Evolutionary conservation across 225 moss, liverwort and hornwort genomes (phyloP).

Genomic region (Straminergon stramineum): DNA sequence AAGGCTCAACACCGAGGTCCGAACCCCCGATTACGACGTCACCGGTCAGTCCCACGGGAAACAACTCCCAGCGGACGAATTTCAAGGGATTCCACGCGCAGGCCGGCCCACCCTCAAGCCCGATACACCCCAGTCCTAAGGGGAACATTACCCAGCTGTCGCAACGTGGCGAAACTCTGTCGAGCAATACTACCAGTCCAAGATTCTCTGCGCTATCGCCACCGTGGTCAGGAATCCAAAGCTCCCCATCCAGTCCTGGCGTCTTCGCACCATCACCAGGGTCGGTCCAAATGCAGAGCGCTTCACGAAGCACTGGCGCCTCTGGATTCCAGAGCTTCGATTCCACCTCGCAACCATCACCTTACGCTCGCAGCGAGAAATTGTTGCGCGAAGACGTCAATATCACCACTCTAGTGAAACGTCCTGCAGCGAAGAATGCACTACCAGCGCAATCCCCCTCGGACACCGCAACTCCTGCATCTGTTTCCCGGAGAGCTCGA

Average conservation of each 20-base stretch:
- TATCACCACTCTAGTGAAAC: neutral
- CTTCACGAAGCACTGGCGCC: neutral
- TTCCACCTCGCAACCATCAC: neutral
- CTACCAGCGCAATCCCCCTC: neutral
- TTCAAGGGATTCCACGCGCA: constrained; percentile 6
- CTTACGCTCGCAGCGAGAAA: neutral
- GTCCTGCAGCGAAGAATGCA: neutral
- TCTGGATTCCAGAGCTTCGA: neutral
- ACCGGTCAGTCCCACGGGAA: neutral
- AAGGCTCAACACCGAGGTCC: neutral
- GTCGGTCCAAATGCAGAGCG: neutral
- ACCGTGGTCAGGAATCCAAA: neutral
- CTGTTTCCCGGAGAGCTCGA: neutral
- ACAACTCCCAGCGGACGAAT: neutral
- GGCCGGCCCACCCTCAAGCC: neutral
- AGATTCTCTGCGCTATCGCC: neutral
- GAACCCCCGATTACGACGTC: neutral
- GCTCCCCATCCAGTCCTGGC: neutral
- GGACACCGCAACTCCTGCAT: neutral
- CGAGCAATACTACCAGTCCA: neutral
- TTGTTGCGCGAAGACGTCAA: neutral
- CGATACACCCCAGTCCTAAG: neutral
- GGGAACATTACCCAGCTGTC: neutral
- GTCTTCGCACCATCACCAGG: neutral
- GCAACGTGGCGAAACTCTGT: neutral